These are phyloP conservation scores for Carallia pectinifolia DNA, from an alignment of 345 rosid species.

Conservation along the genomic window DNA sequence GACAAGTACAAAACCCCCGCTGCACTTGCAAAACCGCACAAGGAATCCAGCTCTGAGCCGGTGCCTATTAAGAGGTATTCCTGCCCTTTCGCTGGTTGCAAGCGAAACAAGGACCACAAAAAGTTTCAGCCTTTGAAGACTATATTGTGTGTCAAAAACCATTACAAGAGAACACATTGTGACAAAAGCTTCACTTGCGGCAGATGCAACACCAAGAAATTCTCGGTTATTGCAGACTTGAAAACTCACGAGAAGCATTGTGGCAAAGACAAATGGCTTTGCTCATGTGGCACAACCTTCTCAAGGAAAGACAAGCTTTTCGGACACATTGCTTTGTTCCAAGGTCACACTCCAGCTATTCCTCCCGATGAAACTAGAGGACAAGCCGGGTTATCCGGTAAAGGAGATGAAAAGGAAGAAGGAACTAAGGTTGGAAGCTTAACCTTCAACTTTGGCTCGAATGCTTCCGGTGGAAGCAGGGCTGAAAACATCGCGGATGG, in stretches of 20 bases:
- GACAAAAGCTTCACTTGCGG: slow-evolving; percentile 91
- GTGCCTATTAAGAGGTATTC: slow-evolving; percentile 82
- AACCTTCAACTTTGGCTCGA: slow-evolving; percentile 36
- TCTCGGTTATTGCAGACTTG: slow-evolving; percentile 91
- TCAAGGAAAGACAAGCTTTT: slow-evolving; percentile 98
- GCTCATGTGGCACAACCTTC: slow-evolving; percentile 95
- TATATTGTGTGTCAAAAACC: slow-evolving; percentile 88
- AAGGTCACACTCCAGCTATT: slow-evolving; percentile 96
- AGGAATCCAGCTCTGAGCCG: slow-evolving; percentile 63
- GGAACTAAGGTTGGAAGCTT: slow-evolving; percentile 36
- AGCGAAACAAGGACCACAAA: slow-evolving; percentile 94
- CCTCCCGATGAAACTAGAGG: slow-evolving; percentile 67
- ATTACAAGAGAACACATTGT: slow-evolving; percentile 93
- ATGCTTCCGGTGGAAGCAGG: slow-evolving; percentile 29
- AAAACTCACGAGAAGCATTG: slow-evolving; percentile 99
- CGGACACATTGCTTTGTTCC: slow-evolving; percentile 92
- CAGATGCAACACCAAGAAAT: slow-evolving; percentile 90
- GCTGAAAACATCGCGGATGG: slow-evolving; percentile 42
- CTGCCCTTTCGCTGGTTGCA: slow-evolving; percentile 90
- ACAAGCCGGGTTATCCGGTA: slow-evolving; percentile 37
- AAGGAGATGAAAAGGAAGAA: slow-evolving; percentile 38
- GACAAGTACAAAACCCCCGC: slow-evolving; percentile 94
- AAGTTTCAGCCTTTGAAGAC: slow-evolving; percentile 96
- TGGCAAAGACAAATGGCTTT: slow-evolving; percentile 95
- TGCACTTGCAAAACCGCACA: slow-evolving; percentile 87